phyloP scores from a whole-genome alignment of 306 rosid genomes.

The Alnus rubra region DNA sequence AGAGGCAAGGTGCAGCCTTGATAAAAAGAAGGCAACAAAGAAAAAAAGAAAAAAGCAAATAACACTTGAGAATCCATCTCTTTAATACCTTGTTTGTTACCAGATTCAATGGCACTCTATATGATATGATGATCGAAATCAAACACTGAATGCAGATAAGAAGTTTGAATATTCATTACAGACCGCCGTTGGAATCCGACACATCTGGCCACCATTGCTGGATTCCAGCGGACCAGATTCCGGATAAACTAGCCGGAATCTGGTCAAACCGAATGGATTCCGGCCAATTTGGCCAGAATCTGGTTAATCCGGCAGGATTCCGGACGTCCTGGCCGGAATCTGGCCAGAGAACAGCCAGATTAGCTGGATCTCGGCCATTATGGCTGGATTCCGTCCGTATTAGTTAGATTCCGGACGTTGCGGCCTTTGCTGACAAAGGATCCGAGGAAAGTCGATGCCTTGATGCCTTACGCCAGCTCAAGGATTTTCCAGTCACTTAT shows the following conservation, averaged over 20 bases:
- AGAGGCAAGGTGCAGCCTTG: not conserved
- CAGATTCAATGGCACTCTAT: not conserved
- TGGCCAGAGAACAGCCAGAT: too few species aligned
- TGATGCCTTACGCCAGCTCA: constrained; percentile 83
- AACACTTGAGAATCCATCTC: constrained; percentile 1
- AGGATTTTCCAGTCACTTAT: constrained; percentile 84
- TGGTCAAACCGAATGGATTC: too few species aligned
- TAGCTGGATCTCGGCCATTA: too few species aligned
- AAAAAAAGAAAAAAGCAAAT: not conserved
- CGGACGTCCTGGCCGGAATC: too few species aligned
- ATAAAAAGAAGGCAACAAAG: not conserved
- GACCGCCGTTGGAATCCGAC: too few species aligned
- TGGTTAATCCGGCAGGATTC: too few species aligned
- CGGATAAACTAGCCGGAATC: too few species aligned
- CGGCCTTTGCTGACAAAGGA: constrained; percentile 45
- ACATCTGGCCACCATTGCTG: too few species aligned
- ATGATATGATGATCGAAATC: not conserved
- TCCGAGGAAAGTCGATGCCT: constrained; percentile 75
- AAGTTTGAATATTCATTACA: not conserved
- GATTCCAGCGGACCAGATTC: too few species aligned
- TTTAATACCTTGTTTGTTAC: not conserved
- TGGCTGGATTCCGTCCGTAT: too few species aligned
- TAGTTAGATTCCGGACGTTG: too few species aligned
- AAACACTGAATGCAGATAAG: not conserved
- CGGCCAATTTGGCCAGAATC: too few species aligned